Conservation (phyloP, 768 basidiomycete genomes). For the Kwoniella dejecticola region DNA sequence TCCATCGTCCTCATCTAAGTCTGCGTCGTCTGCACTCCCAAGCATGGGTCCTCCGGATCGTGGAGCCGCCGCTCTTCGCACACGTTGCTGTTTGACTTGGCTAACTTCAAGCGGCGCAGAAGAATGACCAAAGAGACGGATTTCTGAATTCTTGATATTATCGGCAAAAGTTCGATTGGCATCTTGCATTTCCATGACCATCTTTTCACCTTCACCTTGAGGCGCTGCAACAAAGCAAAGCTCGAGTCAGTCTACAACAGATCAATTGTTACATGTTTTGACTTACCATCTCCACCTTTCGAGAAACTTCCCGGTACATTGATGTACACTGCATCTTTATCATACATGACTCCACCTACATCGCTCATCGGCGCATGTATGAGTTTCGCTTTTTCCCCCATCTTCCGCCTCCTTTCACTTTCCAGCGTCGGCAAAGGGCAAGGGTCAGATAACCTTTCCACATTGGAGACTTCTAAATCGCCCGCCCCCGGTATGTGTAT, state of each 20-base stretch:
- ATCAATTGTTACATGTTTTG: background rate
- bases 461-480: conserved; percentile 74
- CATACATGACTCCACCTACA: conserved; percentile 92
- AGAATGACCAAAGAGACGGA: conserved; percentile 80
- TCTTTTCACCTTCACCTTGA: conserved; percentile 92
- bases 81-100: conserved; percentile 33
- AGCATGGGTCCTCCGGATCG: conserved; percentile 49
- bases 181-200: conserved; percentile 97
- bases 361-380: conserved; percentile 99
- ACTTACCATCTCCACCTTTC: conserved; percentile 60
- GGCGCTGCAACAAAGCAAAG: conserved; percentile 60
- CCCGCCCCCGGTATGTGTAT: conserved; percentile 95
- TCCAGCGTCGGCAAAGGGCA: conserved; percentile 91
- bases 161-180: conserved; percentile 79
- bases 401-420: conserved; percentile 80
- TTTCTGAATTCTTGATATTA: conserved; percentile 74
- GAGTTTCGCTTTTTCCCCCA: conserved; percentile 93
- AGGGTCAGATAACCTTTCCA: conserved; percentile 82
- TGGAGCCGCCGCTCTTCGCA: conserved; percentile 41
- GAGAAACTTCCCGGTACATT: conserved; percentile 96
- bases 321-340: conserved; percentile 97
- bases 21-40: conserved; percentile 54
- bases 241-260: conserved; percentile 3
- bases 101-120: conserved; percentile 64
- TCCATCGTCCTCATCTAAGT: conserved; percentile 56